phyloP scores from a whole-genome alignment of 2,329 filamentous ascomycete species.

The Fusarium sp. region DNA sequence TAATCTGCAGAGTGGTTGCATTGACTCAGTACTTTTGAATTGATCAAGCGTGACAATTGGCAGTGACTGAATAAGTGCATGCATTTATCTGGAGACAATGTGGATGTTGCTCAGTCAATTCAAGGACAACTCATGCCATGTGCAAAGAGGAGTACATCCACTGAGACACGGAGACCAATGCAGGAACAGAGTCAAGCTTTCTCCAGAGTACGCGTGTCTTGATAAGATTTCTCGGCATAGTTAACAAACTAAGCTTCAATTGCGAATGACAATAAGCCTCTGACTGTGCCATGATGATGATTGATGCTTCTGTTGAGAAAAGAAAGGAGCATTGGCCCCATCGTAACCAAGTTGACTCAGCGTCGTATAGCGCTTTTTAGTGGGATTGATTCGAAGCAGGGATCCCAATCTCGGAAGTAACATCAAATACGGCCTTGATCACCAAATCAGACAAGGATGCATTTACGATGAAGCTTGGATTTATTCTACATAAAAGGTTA shows the following conservation, averaged over 20 bases:
- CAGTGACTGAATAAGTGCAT: not conserved
- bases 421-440: slow-evolving; percentile 17
- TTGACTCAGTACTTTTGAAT: not conserved
- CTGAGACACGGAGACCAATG: slow-evolving; percentile 9
- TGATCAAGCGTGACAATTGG: no score
- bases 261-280: not conserved
- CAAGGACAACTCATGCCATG: not conserved
- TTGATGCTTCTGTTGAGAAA: not conserved
- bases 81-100: not conserved
- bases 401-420: slow-evolving; percentile 9
- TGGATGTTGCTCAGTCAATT: not conserved
- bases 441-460: not conserved
- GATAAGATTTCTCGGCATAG: not conserved
- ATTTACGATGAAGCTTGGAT: not conserved
- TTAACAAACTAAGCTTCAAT: not conserved
- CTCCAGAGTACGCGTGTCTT: not conserved
- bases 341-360: not conserved
- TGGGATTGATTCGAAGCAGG: slow-evolving; percentile 1
- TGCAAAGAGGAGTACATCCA: not conserved
- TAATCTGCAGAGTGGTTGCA: slow-evolving; percentile 1
- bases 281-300: not conserved
- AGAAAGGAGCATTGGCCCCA: not conserved
- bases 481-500: not conserved
- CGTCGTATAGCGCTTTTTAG: slow-evolving; percentile 1
- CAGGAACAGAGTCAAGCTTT: slow-evolving; percentile 21